Conservation (phyloP, 768 basidiomycete species). For the Rhodocollybia butyracea region DNA sequence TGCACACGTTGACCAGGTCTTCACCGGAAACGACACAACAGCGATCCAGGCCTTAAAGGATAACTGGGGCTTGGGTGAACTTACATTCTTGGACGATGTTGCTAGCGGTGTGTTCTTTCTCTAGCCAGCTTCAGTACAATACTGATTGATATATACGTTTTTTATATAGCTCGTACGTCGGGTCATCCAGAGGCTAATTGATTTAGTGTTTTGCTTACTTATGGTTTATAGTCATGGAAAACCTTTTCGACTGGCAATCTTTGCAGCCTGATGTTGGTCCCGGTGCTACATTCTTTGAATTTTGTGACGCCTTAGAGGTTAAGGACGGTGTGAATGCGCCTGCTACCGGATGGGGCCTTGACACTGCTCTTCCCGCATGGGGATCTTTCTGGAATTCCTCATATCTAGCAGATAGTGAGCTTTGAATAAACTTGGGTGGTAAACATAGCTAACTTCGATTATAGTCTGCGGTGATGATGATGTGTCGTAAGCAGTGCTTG, state of each 20-base stretch:
- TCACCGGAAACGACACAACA: slow-evolving; percentile 37
- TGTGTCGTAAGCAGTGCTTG: slow-evolving; percentile 40
- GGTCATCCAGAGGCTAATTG: slow-evolving; percentile 36
- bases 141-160: slow-evolving; percentile 11
- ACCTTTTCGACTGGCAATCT: slow-evolving; percentile 68
- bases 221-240: slow-evolving; percentile 48
- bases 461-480: slow-evolving; percentile 50
- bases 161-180: neutral
- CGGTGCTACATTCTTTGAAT: slow-evolving; percentile 47
- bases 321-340: slow-evolving; percentile 51
- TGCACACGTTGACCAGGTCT: slow-evolving; percentile 55
- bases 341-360: slow-evolving; percentile 56
- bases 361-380: slow-evolving; percentile 61
- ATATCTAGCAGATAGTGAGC: slow-evolving; percentile 24
- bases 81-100: slow-evolving; percentile 65
- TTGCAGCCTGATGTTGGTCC: slow-evolving; percentile 51
- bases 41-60: slow-evolving; percentile 56
- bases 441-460: neutral
- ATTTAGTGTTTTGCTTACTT: slow-evolving; percentile 34
- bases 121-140: neutral
- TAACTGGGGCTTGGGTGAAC: slow-evolving; percentile 51
- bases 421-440: neutral
- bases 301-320: slow-evolving; percentile 68
- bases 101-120: slow-evolving; percentile 43
- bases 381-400: slow-evolving; percentile 50